A percentile compares a stretch with the other conserved stretches of the same genome.
phyloP scores from a whole-genome alignment of 345 rosid species.

The Syzygium grande region DNA sequence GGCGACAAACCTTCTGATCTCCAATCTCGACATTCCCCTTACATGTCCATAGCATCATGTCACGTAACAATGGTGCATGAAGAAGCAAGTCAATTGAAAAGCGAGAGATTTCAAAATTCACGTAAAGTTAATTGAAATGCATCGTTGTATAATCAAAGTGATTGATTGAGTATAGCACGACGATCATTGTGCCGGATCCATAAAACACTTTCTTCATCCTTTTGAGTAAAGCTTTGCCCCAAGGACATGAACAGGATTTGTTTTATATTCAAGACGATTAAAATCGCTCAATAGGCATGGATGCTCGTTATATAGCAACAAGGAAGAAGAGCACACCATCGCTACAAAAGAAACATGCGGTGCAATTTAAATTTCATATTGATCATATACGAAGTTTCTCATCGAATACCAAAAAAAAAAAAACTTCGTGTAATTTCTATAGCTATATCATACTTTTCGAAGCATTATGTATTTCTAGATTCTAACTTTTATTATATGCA shows the following conservation, averaged over 20 bases:
- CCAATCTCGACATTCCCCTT: background rate
- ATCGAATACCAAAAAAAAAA: background rate
- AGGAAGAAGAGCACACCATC: background rate
- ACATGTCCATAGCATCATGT: background rate
- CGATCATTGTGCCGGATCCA: background rate
- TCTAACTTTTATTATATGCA: background rate
- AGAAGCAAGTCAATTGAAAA: background rate
- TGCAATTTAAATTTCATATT: background rate
- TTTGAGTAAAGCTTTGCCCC: background rate
- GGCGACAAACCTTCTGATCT: background rate
- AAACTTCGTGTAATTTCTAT: accelerated
- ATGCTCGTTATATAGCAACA: background rate
- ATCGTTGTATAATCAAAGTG: background rate
- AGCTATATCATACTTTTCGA: background rate
- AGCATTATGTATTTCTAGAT: background rate
- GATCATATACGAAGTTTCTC: background rate
- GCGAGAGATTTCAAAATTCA: background rate
- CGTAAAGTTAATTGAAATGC: background rate
- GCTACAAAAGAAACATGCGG: accelerated
- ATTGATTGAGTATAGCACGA: background rate
- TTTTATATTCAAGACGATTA: background rate
- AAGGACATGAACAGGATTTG: background rate
- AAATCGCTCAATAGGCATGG: background rate
- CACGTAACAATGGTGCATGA: background rate
- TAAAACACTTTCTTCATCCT: too few species aligned